These are phyloP conservation scores for Amoeboaphelidium protococcarum DNA, from an alignment of 371 early-diverging fungal genomes.

Conservation along the genomic window DNA sequence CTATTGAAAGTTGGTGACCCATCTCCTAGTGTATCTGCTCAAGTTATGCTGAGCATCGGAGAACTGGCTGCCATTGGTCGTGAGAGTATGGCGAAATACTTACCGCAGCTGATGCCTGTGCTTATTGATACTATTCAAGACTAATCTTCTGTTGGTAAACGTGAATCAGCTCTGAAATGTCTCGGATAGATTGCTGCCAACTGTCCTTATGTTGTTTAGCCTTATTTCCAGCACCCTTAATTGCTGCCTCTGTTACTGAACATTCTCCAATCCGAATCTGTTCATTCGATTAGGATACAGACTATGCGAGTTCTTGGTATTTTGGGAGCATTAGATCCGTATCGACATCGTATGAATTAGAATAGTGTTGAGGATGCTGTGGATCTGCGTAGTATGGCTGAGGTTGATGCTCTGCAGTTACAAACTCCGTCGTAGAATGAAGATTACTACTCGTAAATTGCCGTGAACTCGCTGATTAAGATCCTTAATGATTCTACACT, in stretches of 20 bases:
- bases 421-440: conserved; percentile 31
- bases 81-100: conserved; percentile 49
- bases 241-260: conserved; percentile 45
- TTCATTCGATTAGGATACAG: conserved; percentile 38
- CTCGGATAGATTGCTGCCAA: conserved; percentile 55
- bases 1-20: conserved; percentile 54
- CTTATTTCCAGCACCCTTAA: conserved; percentile 65
- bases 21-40: conserved; percentile 49
- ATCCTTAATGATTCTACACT: conserved; percentile 62
- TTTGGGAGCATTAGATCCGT: conserved; percentile 86
- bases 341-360: conserved; percentile 39
- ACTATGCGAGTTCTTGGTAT: conserved; percentile 74
- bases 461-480: conserved; percentile 62
- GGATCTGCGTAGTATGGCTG: not conserved
- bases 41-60: conserved; percentile 59
- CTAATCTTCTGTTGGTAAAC: conserved; percentile 52
- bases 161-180: conserved; percentile 63
- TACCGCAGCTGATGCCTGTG: conserved; percentile 51
- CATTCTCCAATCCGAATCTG: conserved; percentile 60
- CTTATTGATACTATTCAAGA: conserved; percentile 76
- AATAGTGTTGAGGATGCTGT: not conserved
- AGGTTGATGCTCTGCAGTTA: not conserved
- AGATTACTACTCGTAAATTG: conserved; percentile 64
- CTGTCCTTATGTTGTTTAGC: conserved; percentile 71
- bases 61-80: conserved; percentile 63